Evolutionary conservation across 441 rosid genomes (phyloP).

Genomic region (Adansonia madagascariensis): DNA sequence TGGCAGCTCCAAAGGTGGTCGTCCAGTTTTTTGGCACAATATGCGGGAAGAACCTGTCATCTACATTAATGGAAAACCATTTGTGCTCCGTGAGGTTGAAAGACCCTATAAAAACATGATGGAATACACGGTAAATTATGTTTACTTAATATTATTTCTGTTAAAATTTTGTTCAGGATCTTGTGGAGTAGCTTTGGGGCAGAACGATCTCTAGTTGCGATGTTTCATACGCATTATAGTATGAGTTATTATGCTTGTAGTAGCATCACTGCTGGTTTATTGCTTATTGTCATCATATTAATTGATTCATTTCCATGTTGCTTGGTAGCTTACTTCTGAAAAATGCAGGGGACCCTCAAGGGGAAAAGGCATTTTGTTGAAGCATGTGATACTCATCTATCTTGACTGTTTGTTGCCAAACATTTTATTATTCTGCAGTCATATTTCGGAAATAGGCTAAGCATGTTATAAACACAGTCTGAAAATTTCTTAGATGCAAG

Average conservation of each 20-base stretch:
- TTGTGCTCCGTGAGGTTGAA: constrained; percentile 98
- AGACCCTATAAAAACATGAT: constrained; percentile 98
- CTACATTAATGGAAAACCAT: constrained; percentile 95
- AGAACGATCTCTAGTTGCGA: constrained; percentile 15
- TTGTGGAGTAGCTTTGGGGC: constrained; percentile 7
- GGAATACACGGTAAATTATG: constrained; percentile 79
- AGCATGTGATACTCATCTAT: neutral
- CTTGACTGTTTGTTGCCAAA: neutral
- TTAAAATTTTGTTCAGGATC: constrained; percentile 19
- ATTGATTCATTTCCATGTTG: neutral
- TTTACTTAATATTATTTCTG: constrained; percentile 12
- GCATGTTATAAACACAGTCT: constrained; percentile 11
- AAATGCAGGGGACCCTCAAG: neutral
- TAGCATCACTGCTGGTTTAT: neutral
- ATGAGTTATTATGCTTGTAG: neutral
- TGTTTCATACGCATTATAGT: neutral
- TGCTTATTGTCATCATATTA: neutral
- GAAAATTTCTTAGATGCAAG: neutral
- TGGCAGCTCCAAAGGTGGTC: constrained; percentile 80
- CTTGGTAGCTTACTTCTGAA: neutral
- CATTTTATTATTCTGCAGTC: constrained; percentile 12
- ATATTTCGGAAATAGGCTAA: constrained; percentile 6
- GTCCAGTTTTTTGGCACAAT: constrained; percentile 94
- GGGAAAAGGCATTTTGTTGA: constrained; percentile 10
- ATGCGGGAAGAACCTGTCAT: constrained; percentile 99